phyloP scores from a whole-genome alignment of 768 basidiomycete genomes.

The Omphalotus guepiniiformis region DNA sequence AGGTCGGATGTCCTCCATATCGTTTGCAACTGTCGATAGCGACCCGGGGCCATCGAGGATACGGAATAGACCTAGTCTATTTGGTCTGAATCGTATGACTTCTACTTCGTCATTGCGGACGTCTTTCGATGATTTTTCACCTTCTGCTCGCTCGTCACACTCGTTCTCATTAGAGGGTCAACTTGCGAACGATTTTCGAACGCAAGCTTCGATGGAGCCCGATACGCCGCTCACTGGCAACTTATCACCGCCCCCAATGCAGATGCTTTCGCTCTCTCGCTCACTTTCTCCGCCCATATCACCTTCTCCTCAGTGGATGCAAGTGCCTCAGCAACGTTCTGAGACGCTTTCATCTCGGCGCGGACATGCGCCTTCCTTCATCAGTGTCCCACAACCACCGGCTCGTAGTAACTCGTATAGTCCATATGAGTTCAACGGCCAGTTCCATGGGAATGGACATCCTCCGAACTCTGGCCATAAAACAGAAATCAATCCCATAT shows the following conservation, averaged over 20 bases:
- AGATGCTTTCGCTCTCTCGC: conserved; percentile 53
- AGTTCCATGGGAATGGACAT: conserved; percentile 13
- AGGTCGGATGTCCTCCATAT: conserved; percentile 71
- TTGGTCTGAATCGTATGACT: conserved; percentile 70
- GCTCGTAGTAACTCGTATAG: conserved; percentile 36
- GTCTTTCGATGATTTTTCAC: conserved; percentile 69
- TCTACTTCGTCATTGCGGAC: conserved; percentile 68
- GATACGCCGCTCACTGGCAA: conserved; percentile 55
- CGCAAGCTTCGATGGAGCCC: conserved; percentile 64
- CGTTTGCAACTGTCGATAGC: conserved; percentile 80
- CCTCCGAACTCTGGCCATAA: conserved; percentile 33
- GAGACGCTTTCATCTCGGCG: conserved; percentile 27
- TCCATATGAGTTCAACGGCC: conserved; percentile 51
- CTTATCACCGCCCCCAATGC: conserved; percentile 74
- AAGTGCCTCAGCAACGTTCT: conserved; percentile 39
- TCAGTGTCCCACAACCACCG: conserved; percentile 34
- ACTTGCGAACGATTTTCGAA: conserved; percentile 68
- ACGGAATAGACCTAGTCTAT: conserved; percentile 57
- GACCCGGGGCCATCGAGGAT: conserved; percentile 76
- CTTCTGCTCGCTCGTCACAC: conserved; percentile 74
- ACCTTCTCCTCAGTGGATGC: conserved; percentile 45
- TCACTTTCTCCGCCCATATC: conserved; percentile 10
- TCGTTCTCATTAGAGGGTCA: conserved; percentile 76
- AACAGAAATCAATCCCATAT: conserved; percentile 77
- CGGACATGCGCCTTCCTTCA: conserved; percentile 34